A percentile compares a stretch with the other conserved stretches of the same genome.
phyloP scores from a whole-genome alignment of 2,329 filamentous ascomycete genomes.

The Coniochaeta sp. region DNA sequence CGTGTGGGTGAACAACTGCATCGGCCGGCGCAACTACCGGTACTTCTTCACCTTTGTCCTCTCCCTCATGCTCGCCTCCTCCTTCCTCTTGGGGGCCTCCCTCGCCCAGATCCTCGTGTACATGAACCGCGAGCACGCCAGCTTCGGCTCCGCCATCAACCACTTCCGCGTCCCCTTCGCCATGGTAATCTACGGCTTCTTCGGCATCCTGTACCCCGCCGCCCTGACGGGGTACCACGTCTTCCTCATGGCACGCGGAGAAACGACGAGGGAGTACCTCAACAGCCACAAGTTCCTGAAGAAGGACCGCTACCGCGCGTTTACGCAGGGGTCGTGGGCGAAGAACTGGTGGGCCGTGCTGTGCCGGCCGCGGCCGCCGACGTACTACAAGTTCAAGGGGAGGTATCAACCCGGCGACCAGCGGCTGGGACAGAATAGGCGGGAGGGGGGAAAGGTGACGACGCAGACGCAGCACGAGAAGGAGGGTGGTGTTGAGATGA shows the following conservation, averaged over 20 bases:
- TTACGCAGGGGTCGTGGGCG: conserved; percentile 67
- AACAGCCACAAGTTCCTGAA: conserved; percentile 94
- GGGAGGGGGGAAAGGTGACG: conserved; percentile 23
- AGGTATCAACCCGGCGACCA: conserved; percentile 76
- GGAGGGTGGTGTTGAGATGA: conserved; percentile 66
- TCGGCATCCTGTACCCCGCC: conserved; percentile 73
- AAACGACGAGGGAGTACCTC: conserved; percentile 93
- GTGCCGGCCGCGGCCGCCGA: conserved; percentile 75
- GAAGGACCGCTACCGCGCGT: conserved; percentile 84
- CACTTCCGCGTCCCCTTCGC: conserved; percentile 77
- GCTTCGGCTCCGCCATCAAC: conserved; percentile 61
- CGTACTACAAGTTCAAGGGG: conserved; percentile 81
- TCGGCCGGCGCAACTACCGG: conserved; percentile 93
- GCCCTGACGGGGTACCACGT: conserved; percentile 84
- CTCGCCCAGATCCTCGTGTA: conserved; percentile 78
- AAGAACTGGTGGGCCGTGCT: conserved; percentile 80
- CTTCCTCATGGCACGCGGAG: conserved; percentile 82
- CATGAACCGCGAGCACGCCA: conserved; percentile 52
- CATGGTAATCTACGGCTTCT: conserved; percentile 74
- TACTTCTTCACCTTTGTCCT: conserved; percentile 94
- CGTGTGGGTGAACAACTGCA: conserved; percentile 98
- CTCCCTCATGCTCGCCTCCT: conserved; percentile 65
- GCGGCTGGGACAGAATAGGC: conserved; percentile 53
- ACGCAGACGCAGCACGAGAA: conserved; percentile 46
- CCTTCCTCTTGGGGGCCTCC: conserved; percentile 70